A percentile compares a stretch with the other conserved stretches of the same genome.
Conservation (phyloP, 495 filamentous ascomycete species). For the Glutinoglossum americanum region DNA sequence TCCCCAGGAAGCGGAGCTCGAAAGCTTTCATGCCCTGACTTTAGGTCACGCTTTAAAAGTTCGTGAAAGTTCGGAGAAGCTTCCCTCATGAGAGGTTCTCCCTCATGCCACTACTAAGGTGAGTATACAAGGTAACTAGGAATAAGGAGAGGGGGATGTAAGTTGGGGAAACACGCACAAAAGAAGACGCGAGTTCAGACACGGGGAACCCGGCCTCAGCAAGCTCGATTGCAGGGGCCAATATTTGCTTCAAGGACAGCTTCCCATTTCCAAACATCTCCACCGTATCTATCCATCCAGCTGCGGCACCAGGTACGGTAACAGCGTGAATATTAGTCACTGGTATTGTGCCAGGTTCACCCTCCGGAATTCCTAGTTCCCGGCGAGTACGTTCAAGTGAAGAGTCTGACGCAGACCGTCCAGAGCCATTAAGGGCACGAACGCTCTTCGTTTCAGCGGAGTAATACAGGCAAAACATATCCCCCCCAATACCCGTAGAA, state of each 20-base stretch:
- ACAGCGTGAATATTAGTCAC: constrained; percentile 57
- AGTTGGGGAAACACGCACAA: constrained; percentile 28
- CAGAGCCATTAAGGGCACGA: constrained; percentile 76
- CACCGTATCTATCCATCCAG: constrained; percentile 86
- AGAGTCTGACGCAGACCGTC: constrained; percentile 46
- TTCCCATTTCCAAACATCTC: constrained; percentile 82
- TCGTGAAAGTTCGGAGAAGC: constrained; percentile 71
- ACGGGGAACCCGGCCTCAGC: constrained; percentile 83
- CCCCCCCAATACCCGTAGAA: constrained; percentile 90
- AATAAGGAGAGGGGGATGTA: background rate
- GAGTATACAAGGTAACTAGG: background rate
- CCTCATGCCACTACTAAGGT: constrained; percentile 37
- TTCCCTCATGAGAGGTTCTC: constrained; percentile 34
- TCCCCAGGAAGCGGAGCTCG: constrained; percentile 66
- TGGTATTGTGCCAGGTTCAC: constrained; percentile 42
- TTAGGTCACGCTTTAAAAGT: constrained; percentile 54
- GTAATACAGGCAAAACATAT: constrained; percentile 96
- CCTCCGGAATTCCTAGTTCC: constrained; percentile 44
- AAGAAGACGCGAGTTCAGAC: constrained; percentile 48
- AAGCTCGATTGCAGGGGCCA: constrained; percentile 66
- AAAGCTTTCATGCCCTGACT: constrained; percentile 41
- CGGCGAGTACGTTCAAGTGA: constrained; percentile 47
- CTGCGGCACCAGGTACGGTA: constrained; percentile 76
- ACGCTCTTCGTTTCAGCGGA: constrained; percentile 61
- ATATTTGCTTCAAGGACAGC: constrained; percentile 51